Evolutionary conservation across 208 protist species (phyloP), one percentile per base, ranked within the genome.

Genomic region (Trypanosoma lewisi): DNA sequence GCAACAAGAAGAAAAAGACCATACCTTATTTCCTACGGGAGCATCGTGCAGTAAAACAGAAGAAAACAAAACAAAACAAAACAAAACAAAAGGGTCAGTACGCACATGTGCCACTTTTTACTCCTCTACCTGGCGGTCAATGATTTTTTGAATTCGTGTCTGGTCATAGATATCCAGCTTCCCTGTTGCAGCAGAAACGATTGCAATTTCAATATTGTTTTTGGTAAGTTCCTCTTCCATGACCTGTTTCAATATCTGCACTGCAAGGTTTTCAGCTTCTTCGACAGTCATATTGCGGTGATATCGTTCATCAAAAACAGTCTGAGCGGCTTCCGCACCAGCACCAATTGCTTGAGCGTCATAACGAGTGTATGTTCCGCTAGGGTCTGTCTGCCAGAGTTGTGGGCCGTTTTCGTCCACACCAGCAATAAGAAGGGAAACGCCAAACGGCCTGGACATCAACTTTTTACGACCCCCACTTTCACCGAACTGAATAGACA

Each of bases 161-260:
- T 83, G 84, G 19, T 62, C 73, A 79, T 98, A 97, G 33, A 98
- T 91, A 48, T 91, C 77, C 64, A 97, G 87, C 66, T 93, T 96
- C 7, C 83, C 80, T 5, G 78, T 82, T 51, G 82, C 80, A 12
- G 73, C 82, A 25, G 78, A 69, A 5, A 98, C 82, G 11, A 95
- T 76, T 4, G 96, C 97, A 16, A 99, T 80, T 75, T 99, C 98
- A 37, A 99, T 89, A 73, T 99, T 99, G 41, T 83, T 96, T 37
- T 87, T 83, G 37, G 87, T 98, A 19, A 99, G 66, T 68, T 98
- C 97, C 60, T 99, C 98, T 74, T 99, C 98, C 98, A 99, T 99
- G 7, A 99, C 98, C 73, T 99, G 95, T 78, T 99, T 99, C 33
- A 99, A 84, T 47, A 97, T 99, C 6, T 83, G 74, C 25, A 99